Percentiles rank a stretch among this genome's conserved stretches.
Evolutionary conservation across 2,329 filamentous ascomycete genomes (phyloP).

Genomic region (Fusarium pininemorale): DNA sequence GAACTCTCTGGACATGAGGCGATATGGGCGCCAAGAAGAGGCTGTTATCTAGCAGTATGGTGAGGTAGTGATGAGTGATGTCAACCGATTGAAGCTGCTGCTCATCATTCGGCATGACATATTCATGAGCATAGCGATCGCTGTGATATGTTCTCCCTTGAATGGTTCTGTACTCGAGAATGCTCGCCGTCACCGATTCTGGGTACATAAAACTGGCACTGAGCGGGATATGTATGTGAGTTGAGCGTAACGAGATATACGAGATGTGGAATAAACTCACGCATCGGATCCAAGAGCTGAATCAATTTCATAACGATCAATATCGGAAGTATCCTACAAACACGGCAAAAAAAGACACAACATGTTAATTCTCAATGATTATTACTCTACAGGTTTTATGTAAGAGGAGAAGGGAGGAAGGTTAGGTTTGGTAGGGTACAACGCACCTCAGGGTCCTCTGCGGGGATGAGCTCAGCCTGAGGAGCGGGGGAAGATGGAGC

Average conservation of each 20-base stretch:
- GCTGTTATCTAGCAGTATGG: slow-evolving; percentile 30
- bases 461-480: slow-evolving; percentile 34
- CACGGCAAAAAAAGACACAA: not conserved
- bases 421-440: not conserved
- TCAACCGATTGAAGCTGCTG: slow-evolving; percentile 37
- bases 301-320: slow-evolving; percentile 32
- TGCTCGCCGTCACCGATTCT: slow-evolving; percentile 35
- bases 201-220: slow-evolving; percentile 34
- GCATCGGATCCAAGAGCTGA: slow-evolving; percentile 36
- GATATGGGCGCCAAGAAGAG: slow-evolving; percentile 36
- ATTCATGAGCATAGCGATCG: slow-evolving; percentile 31
- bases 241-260: not conserved
- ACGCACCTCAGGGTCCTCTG: slow-evolving; percentile 34
- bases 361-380: slow-evolving; percentile 6
- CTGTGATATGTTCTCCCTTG: slow-evolving; percentile 40
- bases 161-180: slow-evolving; percentile 36
- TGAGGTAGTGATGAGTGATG: slow-evolving; percentile 40
- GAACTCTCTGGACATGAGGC: slow-evolving; percentile 30
- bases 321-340: slow-evolving; percentile 8
- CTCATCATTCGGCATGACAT: slow-evolving; percentile 38
- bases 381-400: not conserved
- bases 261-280: slow-evolving; percentile 15
- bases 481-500: slow-evolving; percentile 15
- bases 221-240: not conserved
- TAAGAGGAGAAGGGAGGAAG: not conserved